Percentiles rank a stretch among this genome's conserved stretches.
phyloP scores from a whole-genome alignment of 805 yeast species.

The Tetrapisispora pingtungensis region DNA sequence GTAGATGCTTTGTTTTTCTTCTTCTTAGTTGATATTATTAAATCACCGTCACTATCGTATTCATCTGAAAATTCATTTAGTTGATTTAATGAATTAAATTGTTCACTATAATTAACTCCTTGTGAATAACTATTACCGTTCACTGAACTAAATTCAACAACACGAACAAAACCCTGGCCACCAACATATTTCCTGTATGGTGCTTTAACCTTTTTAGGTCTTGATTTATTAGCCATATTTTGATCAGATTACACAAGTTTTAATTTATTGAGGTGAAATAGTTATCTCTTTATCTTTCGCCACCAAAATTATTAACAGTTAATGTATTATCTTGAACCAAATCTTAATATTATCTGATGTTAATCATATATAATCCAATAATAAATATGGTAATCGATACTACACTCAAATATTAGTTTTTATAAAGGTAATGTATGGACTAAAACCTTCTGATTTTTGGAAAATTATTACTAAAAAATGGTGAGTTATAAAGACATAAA shows the following conservation, averaged over 20 bases:
- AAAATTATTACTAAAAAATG: too few species aligned
- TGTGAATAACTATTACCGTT: background rate
- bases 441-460: too few species aligned
- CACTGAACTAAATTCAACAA: background rate
- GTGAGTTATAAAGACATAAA: too few species aligned
- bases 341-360: too few species aligned
- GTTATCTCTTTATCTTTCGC: background rate
- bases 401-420: too few species aligned
- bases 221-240: slow-evolving; percentile 66
- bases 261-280: too few species aligned
- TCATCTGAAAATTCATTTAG: slow-evolving; percentile 2
- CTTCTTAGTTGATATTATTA: background rate
- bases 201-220: slow-evolving; percentile 75
- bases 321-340: too few species aligned
- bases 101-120: background rate
- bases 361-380: too few species aligned
- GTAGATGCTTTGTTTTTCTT: background rate
- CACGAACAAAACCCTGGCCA: slow-evolving; percentile 26
- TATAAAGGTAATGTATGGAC: too few species aligned
- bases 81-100: background rate
- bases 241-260: too few species aligned
- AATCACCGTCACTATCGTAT: background rate
- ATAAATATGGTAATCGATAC: too few species aligned
- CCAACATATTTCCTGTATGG: slow-evolving; percentile 70
- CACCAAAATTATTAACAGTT: background rate